Evolutionary conservation across 495 filamentous ascomycete species (phyloP).

Genomic region (Penicillium coprophilum): DNA sequence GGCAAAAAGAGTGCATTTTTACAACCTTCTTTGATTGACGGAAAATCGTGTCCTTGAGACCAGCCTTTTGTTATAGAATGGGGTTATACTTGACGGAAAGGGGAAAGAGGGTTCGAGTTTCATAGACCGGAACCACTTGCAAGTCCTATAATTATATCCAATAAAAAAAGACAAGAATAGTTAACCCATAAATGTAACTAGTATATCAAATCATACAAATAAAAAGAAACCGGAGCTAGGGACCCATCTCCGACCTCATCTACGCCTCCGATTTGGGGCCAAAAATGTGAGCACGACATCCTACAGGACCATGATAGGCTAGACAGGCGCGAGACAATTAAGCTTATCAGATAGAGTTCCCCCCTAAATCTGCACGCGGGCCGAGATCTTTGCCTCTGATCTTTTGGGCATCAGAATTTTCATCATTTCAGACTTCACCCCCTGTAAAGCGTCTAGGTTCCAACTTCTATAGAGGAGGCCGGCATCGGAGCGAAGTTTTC

Average conservation of each 20-base stretch:
- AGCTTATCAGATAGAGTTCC: background rate
- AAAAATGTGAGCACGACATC: background rate
- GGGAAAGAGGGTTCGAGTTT: no score
- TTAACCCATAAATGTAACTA: no score
- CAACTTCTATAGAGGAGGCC: background rate
- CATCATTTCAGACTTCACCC: background rate
- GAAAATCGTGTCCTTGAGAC: no score
- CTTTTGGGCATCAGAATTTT: background rate
- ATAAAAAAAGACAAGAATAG: background rate
- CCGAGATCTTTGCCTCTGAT: background rate
- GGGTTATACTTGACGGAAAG: no score
- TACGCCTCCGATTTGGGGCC: background rate
- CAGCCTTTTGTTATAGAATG: no score
- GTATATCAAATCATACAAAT: background rate
- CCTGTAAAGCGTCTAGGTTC: background rate
- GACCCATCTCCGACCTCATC: background rate
- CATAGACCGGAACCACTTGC: background rate
- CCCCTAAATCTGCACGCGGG: background rate
- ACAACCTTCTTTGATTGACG: no score
- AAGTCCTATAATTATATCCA: background rate
- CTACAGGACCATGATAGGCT: background rate
- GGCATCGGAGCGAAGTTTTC: conserved; percentile 17
- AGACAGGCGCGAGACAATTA: conserved; percentile 1
- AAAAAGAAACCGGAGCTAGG: background rate
- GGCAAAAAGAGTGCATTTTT: no score